phyloP scores from a whole-genome alignment of 805 yeast species.

The Ogataea corticis region DNA sequence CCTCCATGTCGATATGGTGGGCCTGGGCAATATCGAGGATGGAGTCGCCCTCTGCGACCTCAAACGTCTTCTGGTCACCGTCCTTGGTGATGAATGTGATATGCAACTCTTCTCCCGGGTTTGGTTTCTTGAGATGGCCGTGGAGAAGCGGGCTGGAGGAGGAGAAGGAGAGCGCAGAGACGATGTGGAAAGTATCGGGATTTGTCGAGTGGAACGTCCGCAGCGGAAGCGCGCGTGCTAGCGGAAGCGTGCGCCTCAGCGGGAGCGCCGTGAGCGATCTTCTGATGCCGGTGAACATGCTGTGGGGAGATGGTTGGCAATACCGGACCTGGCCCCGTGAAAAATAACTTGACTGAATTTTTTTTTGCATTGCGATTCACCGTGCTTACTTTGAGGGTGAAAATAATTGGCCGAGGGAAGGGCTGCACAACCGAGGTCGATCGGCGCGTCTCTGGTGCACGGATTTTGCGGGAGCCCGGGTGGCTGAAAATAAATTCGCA shows the following conservation, averaged over 20 bases:
- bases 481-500: not conserved
- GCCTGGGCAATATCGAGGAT: constrained; percentile 94
- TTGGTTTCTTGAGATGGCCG: constrained; percentile 88
- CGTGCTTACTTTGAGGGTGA: constrained; percentile 14
- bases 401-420: constrained; percentile 13
- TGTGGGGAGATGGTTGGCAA: not conserved
- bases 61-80: constrained; percentile 77
- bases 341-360: not conserved
- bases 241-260: not conserved
- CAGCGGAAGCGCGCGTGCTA: not conserved
- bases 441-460: constrained; percentile 9
- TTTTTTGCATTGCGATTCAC: not conserved
- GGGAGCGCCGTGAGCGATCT: not conserved
- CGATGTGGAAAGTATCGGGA: constrained; percentile 1
- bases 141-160: constrained; percentile 39
- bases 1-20: constrained; percentile 91
- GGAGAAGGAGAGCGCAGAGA: not conserved
- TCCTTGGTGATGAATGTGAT: constrained; percentile 91
- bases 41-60: constrained; percentile 91
- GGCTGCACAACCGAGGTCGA: constrained; percentile 12
- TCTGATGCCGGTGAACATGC: too few species aligned
- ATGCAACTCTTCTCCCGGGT: constrained; percentile 87
- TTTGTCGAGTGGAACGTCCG: not conserved
- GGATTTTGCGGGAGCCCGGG: constrained; percentile 1
- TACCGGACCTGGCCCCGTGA: not conserved